phyloP scores from a whole-genome alignment of 208 protist species.

The Leishmania mexicana region DNA sequence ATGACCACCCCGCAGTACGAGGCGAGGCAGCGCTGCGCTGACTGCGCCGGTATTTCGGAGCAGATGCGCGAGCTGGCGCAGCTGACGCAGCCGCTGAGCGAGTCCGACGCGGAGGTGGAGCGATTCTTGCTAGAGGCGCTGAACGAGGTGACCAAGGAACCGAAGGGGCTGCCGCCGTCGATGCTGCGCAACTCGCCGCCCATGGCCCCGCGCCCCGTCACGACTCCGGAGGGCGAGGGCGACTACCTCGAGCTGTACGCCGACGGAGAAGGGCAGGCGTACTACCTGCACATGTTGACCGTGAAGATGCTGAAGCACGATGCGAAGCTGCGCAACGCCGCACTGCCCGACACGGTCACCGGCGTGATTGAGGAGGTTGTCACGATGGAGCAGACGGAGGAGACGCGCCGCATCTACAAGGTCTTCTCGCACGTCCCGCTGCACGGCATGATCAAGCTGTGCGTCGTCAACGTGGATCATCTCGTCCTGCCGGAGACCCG shows the following conservation, averaged over 20 bases:
- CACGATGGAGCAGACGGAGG: slow-evolving; percentile 70
- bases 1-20: slow-evolving; percentile 59
- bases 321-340: slow-evolving; percentile 45
- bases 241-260: slow-evolving; percentile 72
- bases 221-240: slow-evolving; percentile 1
- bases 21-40: slow-evolving; percentile 43
- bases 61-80: slow-evolving; percentile 43
- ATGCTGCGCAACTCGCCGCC: slow-evolving; percentile 44
- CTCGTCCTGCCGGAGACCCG: slow-evolving; percentile 68
- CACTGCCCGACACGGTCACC: slow-evolving; percentile 51
- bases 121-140: slow-evolving; percentile 57
- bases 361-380: slow-evolving; percentile 67
- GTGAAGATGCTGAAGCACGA: slow-evolving; percentile 85
- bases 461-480: slow-evolving; percentile 65
- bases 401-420: slow-evolving; percentile 73
- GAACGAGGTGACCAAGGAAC: slow-evolving; percentile 55
- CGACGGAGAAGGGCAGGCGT: slow-evolving; percentile 73
- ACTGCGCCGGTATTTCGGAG: slow-evolving; percentile 55
- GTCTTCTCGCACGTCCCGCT: slow-evolving; percentile 81
- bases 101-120: slow-evolving; percentile 60
- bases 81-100: slow-evolving; percentile 44
- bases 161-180: slow-evolving; percentile 38
- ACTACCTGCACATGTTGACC: slow-evolving; percentile 80
- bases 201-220: slow-evolving; percentile 26
- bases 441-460: slow-evolving; percentile 77